Conservation (phyloP, 495 filamentous ascomycete genomes). For the Annulohypoxylon maeteangense region DNA sequence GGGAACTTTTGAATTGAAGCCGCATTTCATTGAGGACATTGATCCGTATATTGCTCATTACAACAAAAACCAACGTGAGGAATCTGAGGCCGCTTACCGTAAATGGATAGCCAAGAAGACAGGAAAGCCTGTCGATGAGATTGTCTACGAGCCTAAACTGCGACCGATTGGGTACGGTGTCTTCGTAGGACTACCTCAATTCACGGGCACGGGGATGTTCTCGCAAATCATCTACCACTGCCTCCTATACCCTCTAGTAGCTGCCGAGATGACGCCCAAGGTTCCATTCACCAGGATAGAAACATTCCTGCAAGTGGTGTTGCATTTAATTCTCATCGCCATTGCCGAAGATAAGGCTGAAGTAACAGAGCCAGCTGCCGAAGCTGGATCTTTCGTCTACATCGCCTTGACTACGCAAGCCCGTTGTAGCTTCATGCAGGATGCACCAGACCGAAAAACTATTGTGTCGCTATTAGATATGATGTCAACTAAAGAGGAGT, state of each 20-base stretch:
- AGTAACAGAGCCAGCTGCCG: conserved; percentile 60
- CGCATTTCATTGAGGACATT: conserved; percentile 81
- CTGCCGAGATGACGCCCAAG: conserved; percentile 69
- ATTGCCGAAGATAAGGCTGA: conserved; percentile 78
- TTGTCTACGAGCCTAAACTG: conserved; percentile 93
- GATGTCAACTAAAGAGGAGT: conserved; percentile 76
- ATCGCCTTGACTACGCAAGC: conserved; percentile 71
- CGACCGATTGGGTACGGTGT: conserved; percentile 78
- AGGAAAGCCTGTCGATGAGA: conserved; percentile 79
- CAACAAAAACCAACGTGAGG: conserved; percentile 95
- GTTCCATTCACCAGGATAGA: conserved; percentile 87
- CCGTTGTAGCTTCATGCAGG: conserved; percentile 63
- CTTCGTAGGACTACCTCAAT: conserved; percentile 77
- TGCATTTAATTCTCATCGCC: conserved; percentile 87
- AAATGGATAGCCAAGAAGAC: conserved; percentile 88
- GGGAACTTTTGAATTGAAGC: conserved; percentile 92
- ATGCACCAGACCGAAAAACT: conserved; percentile 64
- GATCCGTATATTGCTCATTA: conserved; percentile 97
- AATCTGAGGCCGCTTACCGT: conserved; percentile 88
- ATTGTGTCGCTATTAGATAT: conserved; percentile 80
- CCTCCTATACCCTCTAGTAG: conserved; percentile 77
- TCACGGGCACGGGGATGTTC: conserved; percentile 86
- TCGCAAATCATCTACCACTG: conserved; percentile 91
- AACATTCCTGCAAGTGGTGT: conserved; percentile 87
- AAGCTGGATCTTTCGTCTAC: conserved; percentile 70